Base-by-base conservation (phyloP, 352 stramenopile species). In the Globisporangium nagaii region DNA sequence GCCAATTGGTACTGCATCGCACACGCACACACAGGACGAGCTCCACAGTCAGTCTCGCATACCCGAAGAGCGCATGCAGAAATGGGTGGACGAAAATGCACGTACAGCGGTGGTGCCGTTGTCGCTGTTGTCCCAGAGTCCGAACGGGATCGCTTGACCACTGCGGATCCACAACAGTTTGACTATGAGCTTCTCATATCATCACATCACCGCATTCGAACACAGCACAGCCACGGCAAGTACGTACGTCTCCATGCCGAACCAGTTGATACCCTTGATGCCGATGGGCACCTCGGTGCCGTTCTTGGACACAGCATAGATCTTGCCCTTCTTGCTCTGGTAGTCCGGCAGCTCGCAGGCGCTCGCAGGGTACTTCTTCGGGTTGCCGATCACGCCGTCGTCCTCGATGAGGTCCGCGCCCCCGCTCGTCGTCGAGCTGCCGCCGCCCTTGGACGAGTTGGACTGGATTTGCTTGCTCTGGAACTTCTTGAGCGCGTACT, bases 261-360 rank as follows among this genome's bases (percentile, higher is more conserved):
- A 90, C 79, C 80, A 91, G 48, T 91, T 91, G 64, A 86, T 70
- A 4, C 80, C 80, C 46, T 91, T 91, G 65, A 91, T 88, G 17
- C 63, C 36, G 13, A 91, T 56, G 0, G 70, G 42, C 15, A 87
- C 76, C 12, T 76, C 70, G 0, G 70, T 79, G 9, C 81, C 77
- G 44, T 86, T 84, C 27, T 68, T 59, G 3, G 73, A 69, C 4
- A 86, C 58, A 11, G 68, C 79, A 28, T 71, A 70, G 36, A 92
- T 80, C 22, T 70, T 65, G 22, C 75, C 77, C 36, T 89, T 78
- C 49, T 86, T 85, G 62, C 75, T 89, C 37, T 75, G 56, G 48
- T 90, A 92, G 44, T 92, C 68, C 0, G 81, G 81, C 8, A 87
- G 65, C 32, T 82, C 66, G 42, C 80, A 91, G 5, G 19, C 67